These are phyloP conservation scores for Tetrapisispora namnaoensis DNA, from an alignment of 805 yeast species.

Conservation along the genomic window DNA sequence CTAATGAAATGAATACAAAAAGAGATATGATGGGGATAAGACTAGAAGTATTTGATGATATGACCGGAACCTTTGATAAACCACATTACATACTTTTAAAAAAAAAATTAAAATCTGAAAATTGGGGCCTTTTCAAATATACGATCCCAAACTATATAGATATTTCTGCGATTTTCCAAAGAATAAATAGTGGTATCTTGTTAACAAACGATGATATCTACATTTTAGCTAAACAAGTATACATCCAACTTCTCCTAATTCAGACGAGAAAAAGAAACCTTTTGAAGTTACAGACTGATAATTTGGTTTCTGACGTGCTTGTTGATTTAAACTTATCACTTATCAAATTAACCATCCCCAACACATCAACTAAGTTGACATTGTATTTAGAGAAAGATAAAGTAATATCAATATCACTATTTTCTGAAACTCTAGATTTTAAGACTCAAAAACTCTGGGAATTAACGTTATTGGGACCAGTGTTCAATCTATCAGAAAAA, in stretches of 20 bases:
- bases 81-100: constrained; percentile 32
- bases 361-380: constrained; percentile 6
- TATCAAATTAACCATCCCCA: constrained; percentile 8
- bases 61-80: constrained; percentile 20
- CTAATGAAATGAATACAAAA: constrained; percentile 7
- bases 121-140: constrained; percentile 31
- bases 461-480: constrained; percentile 16
- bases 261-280: constrained; percentile 11
- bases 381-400: constrained; percentile 12
- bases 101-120: constrained; percentile 16
- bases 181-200: constrained; percentile 9
- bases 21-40: constrained; percentile 31
- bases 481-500: constrained; percentile 13
- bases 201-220: constrained; percentile 13
- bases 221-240: constrained; percentile 22
- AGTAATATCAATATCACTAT: constrained; percentile 11
- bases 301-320: constrained; percentile 10
- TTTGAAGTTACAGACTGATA: constrained; percentile 8
- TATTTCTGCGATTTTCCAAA: constrained; percentile 11
- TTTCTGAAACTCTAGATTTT: constrained; percentile 4
- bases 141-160: constrained; percentile 29
- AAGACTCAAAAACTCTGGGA: constrained; percentile 7
- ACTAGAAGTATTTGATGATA: constrained; percentile 31
- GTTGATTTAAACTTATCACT: constrained; percentile 15
- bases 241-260: constrained; percentile 10